Evolutionary conservation across 106 monocot species (phyloP).

Genomic region (Apostasia ramifera): DNA sequence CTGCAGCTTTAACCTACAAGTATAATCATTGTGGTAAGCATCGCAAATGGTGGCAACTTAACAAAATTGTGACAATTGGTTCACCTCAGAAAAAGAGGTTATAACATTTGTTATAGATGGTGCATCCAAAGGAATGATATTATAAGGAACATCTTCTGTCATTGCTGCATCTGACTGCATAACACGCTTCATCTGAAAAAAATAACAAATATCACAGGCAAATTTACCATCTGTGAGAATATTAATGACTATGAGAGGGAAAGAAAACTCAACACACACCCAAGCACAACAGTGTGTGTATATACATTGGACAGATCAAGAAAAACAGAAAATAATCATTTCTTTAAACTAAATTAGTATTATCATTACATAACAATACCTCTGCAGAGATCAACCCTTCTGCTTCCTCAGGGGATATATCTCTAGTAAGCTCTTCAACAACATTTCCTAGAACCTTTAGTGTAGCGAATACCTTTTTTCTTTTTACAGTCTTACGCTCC

Average conservation of each 20-base stretch:
- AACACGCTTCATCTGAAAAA: constrained; percentile 65
- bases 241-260: background rate
- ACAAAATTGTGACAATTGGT: background rate
- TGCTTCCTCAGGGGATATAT: constrained; percentile 81
- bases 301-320: background rate
- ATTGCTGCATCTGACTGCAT: constrained; percentile 88
- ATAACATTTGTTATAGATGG: constrained; percentile 71
- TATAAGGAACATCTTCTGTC: constrained; percentile 88
- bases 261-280: background rate
- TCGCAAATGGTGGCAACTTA: background rate
- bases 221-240: background rate
- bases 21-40: background rate
- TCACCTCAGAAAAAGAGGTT: constrained; percentile 60
- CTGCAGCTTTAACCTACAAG: constrained; percentile 68
- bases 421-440: constrained; percentile 73
- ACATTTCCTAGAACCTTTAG: constrained; percentile 87
- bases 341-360: no score
- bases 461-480: constrained; percentile 87
- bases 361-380: constrained; percentile 24
- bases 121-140: constrained; percentile 85
- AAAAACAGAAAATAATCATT: background rate
- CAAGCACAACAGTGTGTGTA: background rate
- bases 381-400: constrained; percentile 74
- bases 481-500: constrained; percentile 74
- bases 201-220: background rate